Conservation (phyloP, 257 asterid genomes). For the Gardenia jasminoides region DNA sequence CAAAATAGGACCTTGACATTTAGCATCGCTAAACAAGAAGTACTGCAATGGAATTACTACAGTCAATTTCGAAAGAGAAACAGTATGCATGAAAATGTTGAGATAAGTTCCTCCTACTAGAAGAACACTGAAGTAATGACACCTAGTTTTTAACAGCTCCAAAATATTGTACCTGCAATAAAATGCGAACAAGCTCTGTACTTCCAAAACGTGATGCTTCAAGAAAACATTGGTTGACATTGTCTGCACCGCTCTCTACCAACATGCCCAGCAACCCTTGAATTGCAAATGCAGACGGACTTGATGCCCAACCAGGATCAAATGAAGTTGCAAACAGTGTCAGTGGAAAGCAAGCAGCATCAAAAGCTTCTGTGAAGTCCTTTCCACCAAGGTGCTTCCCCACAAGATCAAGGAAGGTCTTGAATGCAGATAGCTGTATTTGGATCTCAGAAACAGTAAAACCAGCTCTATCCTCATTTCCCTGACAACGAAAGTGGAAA, state of each 20-base stretch:
- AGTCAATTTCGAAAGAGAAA: not conserved
- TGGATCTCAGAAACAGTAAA: slow-evolving; percentile 69
- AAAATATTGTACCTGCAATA: slow-evolving; percentile 63
- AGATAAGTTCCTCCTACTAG: not conserved
- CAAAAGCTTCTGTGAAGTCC: slow-evolving; percentile 95
- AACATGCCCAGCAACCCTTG: slow-evolving; percentile 86
- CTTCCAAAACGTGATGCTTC: slow-evolving; percentile 98
- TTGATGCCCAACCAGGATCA: slow-evolving; percentile 96
- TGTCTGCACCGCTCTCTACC: slow-evolving; percentile 98
- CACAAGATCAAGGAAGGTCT: slow-evolving; percentile 81
- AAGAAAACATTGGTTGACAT: slow-evolving; percentile 88
- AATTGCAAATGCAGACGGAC: slow-evolving; percentile 77
- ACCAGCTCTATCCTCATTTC: slow-evolving; percentile 65
- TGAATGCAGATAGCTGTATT: slow-evolving; percentile 83
- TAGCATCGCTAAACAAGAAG: not conserved
- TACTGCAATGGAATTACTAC: not conserved
- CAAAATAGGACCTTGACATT: not conserved
- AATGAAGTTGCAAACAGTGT: slow-evolving; percentile 87
- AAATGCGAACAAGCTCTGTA: slow-evolving; percentile 93
- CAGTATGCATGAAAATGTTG: not conserved
- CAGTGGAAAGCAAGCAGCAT: slow-evolving; percentile 95
- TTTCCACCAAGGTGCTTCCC: slow-evolving; percentile 86
- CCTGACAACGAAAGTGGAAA: slow-evolving; percentile 91
- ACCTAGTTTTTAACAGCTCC: not conserved
- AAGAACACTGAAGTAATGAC: not conserved